Percentiles rank a stretch among this genome's conserved stretches.
Conservation (phyloP, 306 rosid species). For the Cucumis hystrix region DNA sequence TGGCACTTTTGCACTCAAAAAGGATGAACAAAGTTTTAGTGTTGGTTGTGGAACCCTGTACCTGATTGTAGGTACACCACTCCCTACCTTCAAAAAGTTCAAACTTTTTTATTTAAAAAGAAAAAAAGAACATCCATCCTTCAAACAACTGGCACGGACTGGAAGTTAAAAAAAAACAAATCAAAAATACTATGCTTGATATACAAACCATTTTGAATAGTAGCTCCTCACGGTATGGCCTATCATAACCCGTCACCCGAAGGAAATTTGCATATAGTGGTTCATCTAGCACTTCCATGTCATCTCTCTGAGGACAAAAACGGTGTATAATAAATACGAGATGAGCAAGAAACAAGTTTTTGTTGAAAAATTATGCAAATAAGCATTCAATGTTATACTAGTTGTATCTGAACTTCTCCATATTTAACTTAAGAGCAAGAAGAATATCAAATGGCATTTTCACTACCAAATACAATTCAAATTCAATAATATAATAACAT, state of each 20-base stretch:
- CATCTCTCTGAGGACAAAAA: constrained; percentile 43
- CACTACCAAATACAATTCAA: neutral
- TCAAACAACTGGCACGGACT: neutral
- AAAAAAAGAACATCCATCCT: no score
- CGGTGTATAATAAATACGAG: neutral
- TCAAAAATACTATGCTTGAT: neutral
- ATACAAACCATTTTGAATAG: constrained; percentile 46
- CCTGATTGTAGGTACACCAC: neutral
- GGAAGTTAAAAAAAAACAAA: neutral
- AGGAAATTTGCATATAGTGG: constrained; percentile 69
- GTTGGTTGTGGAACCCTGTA: neutral
- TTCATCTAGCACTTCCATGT: constrained; percentile 67
- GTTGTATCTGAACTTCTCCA: neutral
- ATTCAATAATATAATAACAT: neutral
- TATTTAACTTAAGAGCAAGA: neutral
- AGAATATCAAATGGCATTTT: neutral
- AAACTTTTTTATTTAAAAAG: neutral
- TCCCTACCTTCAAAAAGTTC: neutral
- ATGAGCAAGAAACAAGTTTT: neutral
- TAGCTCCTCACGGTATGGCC: constrained; percentile 63
- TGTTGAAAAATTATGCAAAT: neutral
- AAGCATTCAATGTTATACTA: neutral
- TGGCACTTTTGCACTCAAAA: neutral
- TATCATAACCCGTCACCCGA: constrained; percentile 40
- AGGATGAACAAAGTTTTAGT: neutral